Evolutionary conservation across 306 rosid species (phyloP).

Genomic region (Macrotyloma uniflorum): DNA sequence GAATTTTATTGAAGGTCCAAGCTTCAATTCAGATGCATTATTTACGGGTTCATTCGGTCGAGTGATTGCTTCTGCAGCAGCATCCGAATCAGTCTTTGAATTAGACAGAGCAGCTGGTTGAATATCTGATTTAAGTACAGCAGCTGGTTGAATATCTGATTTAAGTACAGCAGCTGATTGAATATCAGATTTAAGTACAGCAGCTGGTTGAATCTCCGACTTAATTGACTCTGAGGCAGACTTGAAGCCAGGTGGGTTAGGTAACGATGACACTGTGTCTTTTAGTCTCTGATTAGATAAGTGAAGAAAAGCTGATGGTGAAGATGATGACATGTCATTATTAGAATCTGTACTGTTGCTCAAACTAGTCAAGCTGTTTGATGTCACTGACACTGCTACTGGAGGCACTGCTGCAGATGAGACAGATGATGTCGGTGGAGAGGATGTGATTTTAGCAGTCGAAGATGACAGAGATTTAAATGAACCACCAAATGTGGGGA

Average conservation of each 20-base stretch:
- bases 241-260: conserved; percentile 29
- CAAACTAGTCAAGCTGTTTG: conserved; percentile 44
- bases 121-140: conserved; percentile 31
- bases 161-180: conserved; percentile 12
- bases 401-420: conserved; percentile 44
- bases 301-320: conserved; percentile 39
- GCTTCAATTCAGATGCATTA: conserved; percentile 45
- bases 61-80: conserved; percentile 42
- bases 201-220: conserved; percentile 42
- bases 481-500: conserved; percentile 44
- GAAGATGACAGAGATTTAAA: conserved; percentile 40
- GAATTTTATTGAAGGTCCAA: conserved; percentile 44
- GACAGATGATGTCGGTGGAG: conserved; percentile 41
- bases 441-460: conserved; percentile 32
- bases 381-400: conserved; percentile 41
- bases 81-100: conserved; percentile 44
- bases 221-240: conserved; percentile 46
- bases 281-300: conserved; percentile 44
- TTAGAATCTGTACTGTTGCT: conserved; percentile 39
- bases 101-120: conserved; percentile 34
- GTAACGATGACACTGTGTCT: conserved; percentile 20
- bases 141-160: conserved; percentile 39
- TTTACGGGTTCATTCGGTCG: conserved; percentile 37
- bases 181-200: conserved; percentile 29
- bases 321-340: conserved; percentile 40